A percentile compares a stretch with the other conserved stretches of the same genome.
Evolutionary conservation across 73 alveolate genomes (phyloP).

Genomic region (Tetrahymena elliotti): DNA sequence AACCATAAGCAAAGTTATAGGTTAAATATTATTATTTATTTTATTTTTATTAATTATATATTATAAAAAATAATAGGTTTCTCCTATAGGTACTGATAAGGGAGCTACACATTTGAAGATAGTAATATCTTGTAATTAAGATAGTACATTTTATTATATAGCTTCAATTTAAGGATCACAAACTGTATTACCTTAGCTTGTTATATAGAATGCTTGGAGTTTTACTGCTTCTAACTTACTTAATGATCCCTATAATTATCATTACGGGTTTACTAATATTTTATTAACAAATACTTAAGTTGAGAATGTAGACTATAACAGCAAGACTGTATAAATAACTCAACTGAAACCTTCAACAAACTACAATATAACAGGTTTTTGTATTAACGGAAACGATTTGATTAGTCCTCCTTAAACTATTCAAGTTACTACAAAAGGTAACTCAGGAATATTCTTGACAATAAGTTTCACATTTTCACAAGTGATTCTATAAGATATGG

Average conservation of each 20-base stretch:
- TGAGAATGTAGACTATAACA: neutral
- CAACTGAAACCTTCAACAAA: neutral
- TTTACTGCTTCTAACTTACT: neutral
- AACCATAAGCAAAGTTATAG: neutral
- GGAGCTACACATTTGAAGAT: neutral
- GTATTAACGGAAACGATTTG: neutral
- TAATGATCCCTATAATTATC: neutral
- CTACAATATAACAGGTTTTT: neutral
- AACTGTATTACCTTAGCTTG: neutral
- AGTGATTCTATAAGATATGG: neutral
- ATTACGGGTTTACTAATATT: neutral
- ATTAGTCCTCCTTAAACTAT: neutral
- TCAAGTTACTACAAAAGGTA: neutral
- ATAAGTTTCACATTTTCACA: neutral
- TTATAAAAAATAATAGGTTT: too few species aligned
- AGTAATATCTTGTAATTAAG: neutral
- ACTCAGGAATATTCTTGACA: neutral
- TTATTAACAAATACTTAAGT: neutral
- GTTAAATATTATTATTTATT: neutral
- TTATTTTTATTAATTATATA: neutral
- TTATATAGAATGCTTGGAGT: neutral
- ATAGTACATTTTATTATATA: neutral
- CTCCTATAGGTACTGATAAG: neutral
- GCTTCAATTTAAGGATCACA: neutral
- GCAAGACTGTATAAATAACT: neutral